Base-by-base conservation (phyloP, 768 basidiomycete genomes). In the Nidularia pulvinata region DNA sequence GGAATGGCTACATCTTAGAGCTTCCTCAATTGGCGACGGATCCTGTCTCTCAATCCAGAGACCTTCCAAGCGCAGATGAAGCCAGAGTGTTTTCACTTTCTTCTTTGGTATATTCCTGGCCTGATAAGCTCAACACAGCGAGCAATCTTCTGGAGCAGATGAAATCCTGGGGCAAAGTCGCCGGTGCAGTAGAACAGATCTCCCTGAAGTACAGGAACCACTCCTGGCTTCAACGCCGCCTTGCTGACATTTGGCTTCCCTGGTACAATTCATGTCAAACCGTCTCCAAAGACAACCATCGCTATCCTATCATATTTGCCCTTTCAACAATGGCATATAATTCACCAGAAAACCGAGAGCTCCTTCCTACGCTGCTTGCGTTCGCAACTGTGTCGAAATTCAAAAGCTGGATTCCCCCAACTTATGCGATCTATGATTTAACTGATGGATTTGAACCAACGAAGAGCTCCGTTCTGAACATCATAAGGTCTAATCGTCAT, bases 281-380 rank as follows among this genome's bases (percentile, higher is more conserved):
- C 11, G 32, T 44, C 30, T 13, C 50, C 1, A 54, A 50, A 19
- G 6, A 19, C 9, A 34, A 55, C 25, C 53, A 63, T 43, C 58
- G 56, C 51, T 61, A 33, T 13, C 60, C 55, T 14, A 22, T 75
- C 7, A 47, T 62, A 9, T 76, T 76, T 46, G 60, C 65, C 4
- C 57, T 75, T 5, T 58, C 70, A 4, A 61, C 70, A 1, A 63
- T 73, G 61, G 62, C 57, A 10, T 75, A 71, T 55, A 46, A 49
- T 3, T 65, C 63, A 1, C 39, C 60, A 1, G 7, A 53, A 0
- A 35, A 44, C 3, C 16, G 33, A 1, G 51, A 54, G 4, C 59
- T 69, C 35, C 56, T 71, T 14, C 60, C 66, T 0, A 61, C 62
- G 1, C 49, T 76, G 1, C 46, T 78, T 10, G 65, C 76, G 1